Evolutionary conservation across 2,329 filamentous ascomycete genomes (phyloP), one percentile per base, ranked within the genome.

Genomic region (Apiospora kogelbergensis): DNA sequence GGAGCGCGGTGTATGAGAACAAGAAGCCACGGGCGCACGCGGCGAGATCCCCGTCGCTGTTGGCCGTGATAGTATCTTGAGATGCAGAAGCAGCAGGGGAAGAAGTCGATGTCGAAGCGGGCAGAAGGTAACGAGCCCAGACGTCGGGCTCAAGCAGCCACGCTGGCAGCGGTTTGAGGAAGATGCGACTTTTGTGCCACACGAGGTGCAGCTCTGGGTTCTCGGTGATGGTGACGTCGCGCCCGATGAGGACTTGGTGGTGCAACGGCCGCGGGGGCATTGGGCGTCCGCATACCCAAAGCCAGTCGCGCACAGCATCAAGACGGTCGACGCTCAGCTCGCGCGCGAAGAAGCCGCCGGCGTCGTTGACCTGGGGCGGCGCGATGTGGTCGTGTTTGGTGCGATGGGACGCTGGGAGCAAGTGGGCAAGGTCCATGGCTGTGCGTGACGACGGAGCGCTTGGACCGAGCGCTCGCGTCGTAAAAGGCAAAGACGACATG

Each of bases 261-360:
- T 82, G 80, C 22, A 82, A 73, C 26, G 79, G 77, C 4, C 77
- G 76, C n/a, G 80, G 80, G 17, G 80, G 80, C 78, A 78, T 78
- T 15, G 77, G 76, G 10, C 75, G 76, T 9, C 78, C 79, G 67
- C 69, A 76, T 30, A 75, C 37, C 78, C 77, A 78, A 10, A 80
- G 72, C 73, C 72, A 78, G 65, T 76, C 74, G 33, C 77, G 74
- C 33, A 78, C 57, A 24, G 70, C 67, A 57, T 79, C 77, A 40
- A 80, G 71, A 45, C 71, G 75, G n/a, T 70, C 68, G 63, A 80
- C 77, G 30, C 74, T 70, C n/a, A 80, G 74, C 67, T 80, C 78
- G 24, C 67, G 67, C 9, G 70, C 67, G 3, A 80, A 70, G 53
- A 79, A 79, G 0, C 40, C 10, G 20, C 20, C 41, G 15, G 41